A percentile compares a stretch with the other conserved stretches of the same genome.
Evolutionary conservation across 2,329 filamentous ascomycete species (phyloP).

Genomic region (Coniochaeta sp.): DNA sequence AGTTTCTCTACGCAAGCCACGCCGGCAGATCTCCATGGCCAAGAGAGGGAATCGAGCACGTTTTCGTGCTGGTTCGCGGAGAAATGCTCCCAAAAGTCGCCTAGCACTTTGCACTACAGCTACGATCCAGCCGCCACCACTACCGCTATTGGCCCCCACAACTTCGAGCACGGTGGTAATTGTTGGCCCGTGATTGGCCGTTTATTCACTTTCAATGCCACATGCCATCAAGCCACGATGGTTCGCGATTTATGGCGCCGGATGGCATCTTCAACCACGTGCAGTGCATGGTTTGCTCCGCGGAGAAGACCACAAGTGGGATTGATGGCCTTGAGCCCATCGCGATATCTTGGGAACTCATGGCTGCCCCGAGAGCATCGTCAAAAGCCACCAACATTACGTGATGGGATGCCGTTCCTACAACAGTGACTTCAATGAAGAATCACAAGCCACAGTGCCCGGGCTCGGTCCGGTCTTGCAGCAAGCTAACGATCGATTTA

Average conservation of each 20-base stretch:
- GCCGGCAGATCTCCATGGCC: background rate
- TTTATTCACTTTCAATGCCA: background rate
- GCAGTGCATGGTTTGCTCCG: background rate
- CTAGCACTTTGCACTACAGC: background rate
- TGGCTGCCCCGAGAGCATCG: background rate
- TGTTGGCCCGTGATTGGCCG: background rate
- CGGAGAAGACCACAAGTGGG: no score
- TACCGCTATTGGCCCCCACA: conserved; percentile 1
- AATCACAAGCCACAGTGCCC: background rate
- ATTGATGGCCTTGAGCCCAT: no score
- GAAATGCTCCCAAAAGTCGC: background rate
- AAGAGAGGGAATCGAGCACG: background rate
- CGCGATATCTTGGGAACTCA: no score
- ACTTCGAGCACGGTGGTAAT: background rate
- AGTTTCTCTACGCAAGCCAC: background rate
- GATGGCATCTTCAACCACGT: background rate
- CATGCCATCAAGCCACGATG: background rate
- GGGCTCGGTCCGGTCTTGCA: background rate
- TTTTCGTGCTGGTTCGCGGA: background rate
- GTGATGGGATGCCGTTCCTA: background rate
- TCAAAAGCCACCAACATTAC: background rate
- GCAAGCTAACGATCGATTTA: background rate
- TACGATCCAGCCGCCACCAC: no score
- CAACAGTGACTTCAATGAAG: background rate
- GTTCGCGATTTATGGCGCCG: background rate